These are phyloP conservation scores for Rugosomyces carneus DNA, from an alignment of 1,284 basidiomycete species.

Conservation along the genomic window DNA sequence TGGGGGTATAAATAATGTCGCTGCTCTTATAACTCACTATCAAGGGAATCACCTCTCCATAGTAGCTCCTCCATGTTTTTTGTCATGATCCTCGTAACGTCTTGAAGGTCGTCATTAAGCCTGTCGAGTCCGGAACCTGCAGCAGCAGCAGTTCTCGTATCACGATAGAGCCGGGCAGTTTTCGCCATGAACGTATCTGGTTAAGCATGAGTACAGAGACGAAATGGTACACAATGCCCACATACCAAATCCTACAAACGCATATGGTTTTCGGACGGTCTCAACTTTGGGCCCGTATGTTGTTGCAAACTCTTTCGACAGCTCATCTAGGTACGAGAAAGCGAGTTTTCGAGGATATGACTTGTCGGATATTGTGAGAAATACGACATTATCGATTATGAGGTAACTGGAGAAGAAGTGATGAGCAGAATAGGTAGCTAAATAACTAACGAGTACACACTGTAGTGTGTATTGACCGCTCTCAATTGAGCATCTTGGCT, in stretches of 20 bases:
- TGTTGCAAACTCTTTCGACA: constrained; percentile 90
- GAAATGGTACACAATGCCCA: constrained; percentile 11
- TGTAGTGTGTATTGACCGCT: constrained; percentile 92
- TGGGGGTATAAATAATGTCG: neutral
- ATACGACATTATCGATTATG: constrained; percentile 89
- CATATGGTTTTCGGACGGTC: constrained; percentile 82
- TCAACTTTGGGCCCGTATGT: constrained; percentile 92
- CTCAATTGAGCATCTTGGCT: constrained; percentile 95
- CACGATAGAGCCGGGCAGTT: constrained; percentile 91
- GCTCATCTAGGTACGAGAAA: constrained; percentile 95
- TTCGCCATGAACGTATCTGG: constrained; percentile 98
- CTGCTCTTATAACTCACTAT: constrained; percentile 51
- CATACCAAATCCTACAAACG: constrained; percentile 93
- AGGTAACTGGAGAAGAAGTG: constrained; percentile 67
- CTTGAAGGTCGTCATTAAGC: constrained; percentile 94
- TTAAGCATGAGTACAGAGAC: constrained; percentile 9
- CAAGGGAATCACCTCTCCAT: constrained; percentile 95
- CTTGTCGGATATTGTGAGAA: constrained; percentile 93
- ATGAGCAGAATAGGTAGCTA: constrained; percentile 10
- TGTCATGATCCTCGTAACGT: constrained; percentile 99
- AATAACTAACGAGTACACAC: constrained; percentile 40
- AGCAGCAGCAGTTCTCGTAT: constrained; percentile 84
- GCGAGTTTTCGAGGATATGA: constrained; percentile 97
- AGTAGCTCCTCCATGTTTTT: constrained; percentile 99
- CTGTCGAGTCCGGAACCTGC: constrained; percentile 74